phyloP scores from a whole-genome alignment of 2,329 filamentous ascomycete species.

The Pyrenophora teres region DNA sequence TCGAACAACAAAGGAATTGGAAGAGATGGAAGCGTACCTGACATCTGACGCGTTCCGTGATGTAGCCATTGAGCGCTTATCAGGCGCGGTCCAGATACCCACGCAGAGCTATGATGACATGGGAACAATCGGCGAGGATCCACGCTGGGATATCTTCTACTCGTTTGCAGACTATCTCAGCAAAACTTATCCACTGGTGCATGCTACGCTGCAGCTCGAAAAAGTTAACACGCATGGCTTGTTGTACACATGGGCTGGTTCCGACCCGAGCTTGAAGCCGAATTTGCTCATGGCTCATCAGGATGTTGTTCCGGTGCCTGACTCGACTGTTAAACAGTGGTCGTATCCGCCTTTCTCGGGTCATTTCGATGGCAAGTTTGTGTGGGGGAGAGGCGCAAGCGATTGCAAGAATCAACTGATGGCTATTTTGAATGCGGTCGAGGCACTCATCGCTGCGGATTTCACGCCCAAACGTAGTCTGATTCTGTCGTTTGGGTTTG shows the following conservation, averaged over 20 bases:
- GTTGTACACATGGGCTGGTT: conserved; percentile 63
- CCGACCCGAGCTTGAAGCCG: conserved; percentile 57
- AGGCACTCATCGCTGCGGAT: conserved; percentile 58
- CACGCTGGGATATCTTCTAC: conserved; percentile 63
- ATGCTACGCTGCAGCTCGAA: conserved; percentile 55
- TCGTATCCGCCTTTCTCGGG: conserved; percentile 65
- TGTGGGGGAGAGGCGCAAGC: conserved; percentile 65
- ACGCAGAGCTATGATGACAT: conserved; percentile 63
- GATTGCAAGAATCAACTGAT: conserved; percentile 68
- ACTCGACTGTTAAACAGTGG: conserved; percentile 59
- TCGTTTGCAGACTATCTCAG: conserved; percentile 53
- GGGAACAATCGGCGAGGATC: conserved; percentile 59
- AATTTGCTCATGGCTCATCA: conserved; percentile 67
- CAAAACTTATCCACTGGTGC: conserved; percentile 41
- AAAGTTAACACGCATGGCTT: conserved; percentile 65
- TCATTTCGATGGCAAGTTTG: conserved; percentile 58
- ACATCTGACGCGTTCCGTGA: conserved; percentile 35
- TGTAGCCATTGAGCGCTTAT: conserved; percentile 45
- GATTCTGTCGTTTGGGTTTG: conserved; percentile 65
- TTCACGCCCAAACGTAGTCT: conserved; percentile 62
- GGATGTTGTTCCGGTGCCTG: conserved; percentile 64
- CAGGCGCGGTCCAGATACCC: conserved; percentile 58
- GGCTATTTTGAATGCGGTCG: conserved; percentile 59
- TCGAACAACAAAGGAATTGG: conserved; percentile 31
- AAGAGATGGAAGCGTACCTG: conserved; percentile 36